These are phyloP conservation scores for Fusarium sp. DNA, from an alignment of 2,329 filamentous ascomycete genomes.

Conservation along the genomic window DNA sequence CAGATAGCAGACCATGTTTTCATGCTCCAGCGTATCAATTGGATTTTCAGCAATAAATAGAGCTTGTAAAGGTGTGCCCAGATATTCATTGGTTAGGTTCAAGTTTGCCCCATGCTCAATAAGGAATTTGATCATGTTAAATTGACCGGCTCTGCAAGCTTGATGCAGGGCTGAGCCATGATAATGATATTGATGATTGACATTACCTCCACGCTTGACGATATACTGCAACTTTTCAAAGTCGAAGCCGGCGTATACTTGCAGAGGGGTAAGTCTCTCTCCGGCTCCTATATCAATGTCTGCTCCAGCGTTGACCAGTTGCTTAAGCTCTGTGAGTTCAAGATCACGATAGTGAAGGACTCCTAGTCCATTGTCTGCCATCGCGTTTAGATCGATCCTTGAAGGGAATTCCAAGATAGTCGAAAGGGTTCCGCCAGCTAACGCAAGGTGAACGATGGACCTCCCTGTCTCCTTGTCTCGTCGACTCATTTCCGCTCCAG, in stretches of 20 bases:
- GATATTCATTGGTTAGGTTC: rapidly evolving
- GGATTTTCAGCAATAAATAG: rapidly evolving
- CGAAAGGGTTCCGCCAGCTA: not conserved
- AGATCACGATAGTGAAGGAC: not conserved
- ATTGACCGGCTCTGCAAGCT: not conserved
- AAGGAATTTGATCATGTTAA: not conserved
- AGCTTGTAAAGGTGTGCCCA: not conserved
- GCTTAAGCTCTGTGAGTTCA: rapidly evolving
- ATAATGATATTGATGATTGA: too few relatives aligned
- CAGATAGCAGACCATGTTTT: not conserved
- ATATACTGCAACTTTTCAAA: not conserved
- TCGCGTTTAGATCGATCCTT: not conserved
- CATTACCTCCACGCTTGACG: not conserved
- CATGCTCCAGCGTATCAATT: rapidly evolving
- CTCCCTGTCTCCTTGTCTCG: not conserved
- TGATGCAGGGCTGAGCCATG: not conserved
- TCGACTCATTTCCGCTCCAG: not conserved
- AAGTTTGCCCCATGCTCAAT: not conserved
- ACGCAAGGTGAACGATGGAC: not conserved
- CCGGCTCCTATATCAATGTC: not conserved
- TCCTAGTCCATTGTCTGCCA: rapidly evolving
- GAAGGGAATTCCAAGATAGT: not conserved
- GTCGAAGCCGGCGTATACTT: not conserved
- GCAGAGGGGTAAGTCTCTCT: not conserved
- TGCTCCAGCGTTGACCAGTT: not conserved